These are phyloP conservation scores for Phytophthora sojae DNA, from an alignment of 352 stramenopile genomes.

Conservation along the genomic window DNA sequence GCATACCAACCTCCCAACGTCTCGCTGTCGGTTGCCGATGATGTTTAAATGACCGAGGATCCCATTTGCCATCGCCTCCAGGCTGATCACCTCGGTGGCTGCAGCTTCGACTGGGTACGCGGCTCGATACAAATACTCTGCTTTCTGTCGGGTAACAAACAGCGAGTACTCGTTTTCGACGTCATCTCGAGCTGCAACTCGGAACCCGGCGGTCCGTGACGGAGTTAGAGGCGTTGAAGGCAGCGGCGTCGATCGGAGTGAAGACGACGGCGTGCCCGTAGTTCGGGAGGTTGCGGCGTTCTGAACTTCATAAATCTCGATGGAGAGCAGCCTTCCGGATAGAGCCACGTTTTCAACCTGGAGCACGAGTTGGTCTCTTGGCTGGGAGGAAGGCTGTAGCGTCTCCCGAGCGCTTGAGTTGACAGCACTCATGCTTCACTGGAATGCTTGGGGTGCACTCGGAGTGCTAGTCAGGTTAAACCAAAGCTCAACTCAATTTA, in stretches of 20 bases:
- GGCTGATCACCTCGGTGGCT: background rate
- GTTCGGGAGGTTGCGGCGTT: slow-evolving; percentile 10
- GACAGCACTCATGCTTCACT: slow-evolving; percentile 21
- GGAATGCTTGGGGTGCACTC: background rate
- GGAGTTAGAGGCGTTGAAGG: slow-evolving; percentile 11
- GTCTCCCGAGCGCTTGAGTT: background rate
- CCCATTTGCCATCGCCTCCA: slow-evolving; percentile 52
- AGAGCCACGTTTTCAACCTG: slow-evolving; percentile 44
- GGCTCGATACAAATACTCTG: slow-evolving; percentile 50
- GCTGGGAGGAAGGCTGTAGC: slow-evolving; percentile 22
- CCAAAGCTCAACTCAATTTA: slow-evolving; percentile 1
- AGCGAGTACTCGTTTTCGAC: slow-evolving; percentile 75
- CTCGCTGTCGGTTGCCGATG: slow-evolving; percentile 71
- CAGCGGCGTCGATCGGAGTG: slow-evolving; percentile 8
- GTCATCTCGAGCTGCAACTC: slow-evolving; percentile 66
- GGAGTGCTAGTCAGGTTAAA: background rate
- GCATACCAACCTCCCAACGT: slow-evolving; percentile 66
- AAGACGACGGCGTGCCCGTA: slow-evolving; percentile 10
- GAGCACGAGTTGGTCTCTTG: slow-evolving; percentile 41
- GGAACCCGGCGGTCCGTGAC: slow-evolving; percentile 40
- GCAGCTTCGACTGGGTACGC: slow-evolving; percentile 23
- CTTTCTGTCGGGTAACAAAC: slow-evolving; percentile 54
- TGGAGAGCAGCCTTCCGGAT: slow-evolving; percentile 41
- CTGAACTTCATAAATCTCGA: slow-evolving; percentile 49
- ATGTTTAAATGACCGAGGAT: slow-evolving; percentile 69